Percentiles rank a stretch among this genome's conserved stretches.
These are phyloP conservation scores for Aspergillus vadensis DNA, from an alignment of 2,329 filamentous ascomycete genomes.

Conservation along the genomic window DNA sequence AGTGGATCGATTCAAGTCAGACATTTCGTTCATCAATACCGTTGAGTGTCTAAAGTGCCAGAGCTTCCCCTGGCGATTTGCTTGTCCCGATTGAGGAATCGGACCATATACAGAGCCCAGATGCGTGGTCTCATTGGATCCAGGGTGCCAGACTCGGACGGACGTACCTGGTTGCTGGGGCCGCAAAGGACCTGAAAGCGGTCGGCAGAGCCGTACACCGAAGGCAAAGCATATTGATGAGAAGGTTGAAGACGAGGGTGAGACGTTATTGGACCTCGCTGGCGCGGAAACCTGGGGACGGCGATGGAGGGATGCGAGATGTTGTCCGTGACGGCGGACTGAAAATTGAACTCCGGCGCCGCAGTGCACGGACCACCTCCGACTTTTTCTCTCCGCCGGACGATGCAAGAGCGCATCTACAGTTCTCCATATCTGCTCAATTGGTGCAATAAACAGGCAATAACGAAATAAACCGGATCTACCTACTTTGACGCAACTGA, in stretches of 20 bases:
- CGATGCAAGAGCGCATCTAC: conserved; percentile 4
- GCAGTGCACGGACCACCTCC: conserved; percentile 35
- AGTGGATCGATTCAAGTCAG: not conserved
- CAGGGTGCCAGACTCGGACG: not conserved
- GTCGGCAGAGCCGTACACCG: conserved; percentile 37
- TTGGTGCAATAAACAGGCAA: not conserved
- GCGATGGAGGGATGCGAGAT: conserved; percentile 17
- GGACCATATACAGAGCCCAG: not conserved
- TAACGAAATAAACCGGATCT: too few species aligned
- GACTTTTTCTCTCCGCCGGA: conserved; percentile 13
- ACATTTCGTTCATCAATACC: not conserved
- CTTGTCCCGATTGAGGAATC: not conserved
- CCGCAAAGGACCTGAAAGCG: conserved; percentile 26
- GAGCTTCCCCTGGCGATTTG: too few species aligned
- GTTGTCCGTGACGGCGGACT: conserved; percentile 27
- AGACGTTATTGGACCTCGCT: not conserved
- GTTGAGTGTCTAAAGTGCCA: too few species aligned
- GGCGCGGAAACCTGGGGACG: not conserved
- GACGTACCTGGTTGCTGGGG: conserved; percentile 29
- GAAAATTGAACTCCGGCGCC: conserved; percentile 37
- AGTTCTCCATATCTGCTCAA: not conserved
- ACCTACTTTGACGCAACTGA: too few species aligned
- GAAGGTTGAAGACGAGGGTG: not conserved
- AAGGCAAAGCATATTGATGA: conserved; percentile 36
- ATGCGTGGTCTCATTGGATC: not conserved